These are phyloP conservation scores for Vigna radiata DNA, from an alignment of 306 rosid species.

Conservation along the genomic window DNA sequence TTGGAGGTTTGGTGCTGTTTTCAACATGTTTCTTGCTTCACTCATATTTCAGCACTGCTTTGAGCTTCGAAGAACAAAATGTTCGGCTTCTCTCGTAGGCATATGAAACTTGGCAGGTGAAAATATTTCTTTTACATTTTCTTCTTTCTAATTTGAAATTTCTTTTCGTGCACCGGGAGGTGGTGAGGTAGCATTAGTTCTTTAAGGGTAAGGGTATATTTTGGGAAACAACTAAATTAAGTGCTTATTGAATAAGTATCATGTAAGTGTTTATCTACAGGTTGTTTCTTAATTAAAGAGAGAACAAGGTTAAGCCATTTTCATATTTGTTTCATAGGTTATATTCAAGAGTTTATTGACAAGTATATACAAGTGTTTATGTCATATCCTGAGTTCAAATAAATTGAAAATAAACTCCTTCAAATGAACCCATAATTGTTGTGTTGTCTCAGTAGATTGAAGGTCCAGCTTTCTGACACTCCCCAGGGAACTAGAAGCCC, in stretches of 20 bases:
- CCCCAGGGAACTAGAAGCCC: conserved; percentile 90
- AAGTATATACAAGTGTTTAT: not conserved
- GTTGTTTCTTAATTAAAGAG: not conserved
- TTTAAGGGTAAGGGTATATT: not conserved
- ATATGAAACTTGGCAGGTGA: conserved; percentile 85
- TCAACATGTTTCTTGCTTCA: conserved; percentile 30
- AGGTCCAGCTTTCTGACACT: conserved; percentile 82
- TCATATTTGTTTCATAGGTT: not conserved
- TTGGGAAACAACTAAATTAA: not conserved
- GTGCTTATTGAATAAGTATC: not conserved
- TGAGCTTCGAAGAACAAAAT: conserved; percentile 51
- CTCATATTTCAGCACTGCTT: not conserved
- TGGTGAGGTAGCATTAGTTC: not conserved
- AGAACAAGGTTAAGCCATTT: not conserved
- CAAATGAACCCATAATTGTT: not conserved
- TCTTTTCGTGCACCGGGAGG: no score
- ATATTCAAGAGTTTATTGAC: not conserved
- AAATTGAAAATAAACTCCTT: not conserved
- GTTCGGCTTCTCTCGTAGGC: conserved; percentile 93
- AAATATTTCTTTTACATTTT: conserved; percentile 14
- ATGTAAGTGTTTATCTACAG: not conserved
- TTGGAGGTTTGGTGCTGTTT: conserved; percentile 16
- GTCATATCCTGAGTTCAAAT: not conserved
- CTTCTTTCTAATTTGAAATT: not conserved
- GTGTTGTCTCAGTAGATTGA: conserved; percentile 67